Base-by-base conservation (phyloP, 768 basidiomycete genomes). In the Russula dissimulans region DNA sequence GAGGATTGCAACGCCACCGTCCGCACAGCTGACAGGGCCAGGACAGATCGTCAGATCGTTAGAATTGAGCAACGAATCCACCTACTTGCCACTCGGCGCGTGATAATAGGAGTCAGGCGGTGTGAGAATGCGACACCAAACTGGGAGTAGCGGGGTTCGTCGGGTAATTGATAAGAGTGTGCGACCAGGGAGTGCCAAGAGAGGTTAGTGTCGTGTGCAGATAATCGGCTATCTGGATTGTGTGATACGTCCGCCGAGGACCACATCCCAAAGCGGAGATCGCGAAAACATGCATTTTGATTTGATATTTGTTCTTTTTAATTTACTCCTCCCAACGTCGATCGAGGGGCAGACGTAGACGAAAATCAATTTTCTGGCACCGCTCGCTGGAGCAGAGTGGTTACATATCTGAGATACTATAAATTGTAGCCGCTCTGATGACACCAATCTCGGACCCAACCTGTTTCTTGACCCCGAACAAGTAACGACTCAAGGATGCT, bases 361-460 rank as follows among this genome's bases (percentile, higher is more conserved):
- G 22, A 26, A 26, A 26, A 26, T 26, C 22, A 2, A 26, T 26
- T 26, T 26, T 26, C 22, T 26, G 22, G 22, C 22, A 26, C 22
- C 22, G 22, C 22, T 38, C 36, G 36, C 36, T 38, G 36, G 36
- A 7, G 36, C 12, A 26, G 22, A 26, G 22, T 26, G 2, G 36
- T 38, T 38, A 22, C 10, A 18, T 39, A 15, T 26, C 26, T 9
- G 55, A 48, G 55, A 48, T 48, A 17, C 29, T 44, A 52, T 15
- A n/a, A 56, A 41, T 26, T 17, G 43, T 54, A 60, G 17, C 48
- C 34, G 34, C 56, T 63, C 22, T 15, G 50, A 38, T n/a, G 17
- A 32, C 59, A 60, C 54, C 70, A 68, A 54, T 53, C 58, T 32
- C 42, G 39, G 18, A 55, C 34, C 59, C 48, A 39, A 36, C 52